Evolutionary conservation across 1,284 basidiomycete genomes (phyloP), one percentile per base, ranked within the genome.

Genomic region (Leccinum brunneo-olivaceum): DNA sequence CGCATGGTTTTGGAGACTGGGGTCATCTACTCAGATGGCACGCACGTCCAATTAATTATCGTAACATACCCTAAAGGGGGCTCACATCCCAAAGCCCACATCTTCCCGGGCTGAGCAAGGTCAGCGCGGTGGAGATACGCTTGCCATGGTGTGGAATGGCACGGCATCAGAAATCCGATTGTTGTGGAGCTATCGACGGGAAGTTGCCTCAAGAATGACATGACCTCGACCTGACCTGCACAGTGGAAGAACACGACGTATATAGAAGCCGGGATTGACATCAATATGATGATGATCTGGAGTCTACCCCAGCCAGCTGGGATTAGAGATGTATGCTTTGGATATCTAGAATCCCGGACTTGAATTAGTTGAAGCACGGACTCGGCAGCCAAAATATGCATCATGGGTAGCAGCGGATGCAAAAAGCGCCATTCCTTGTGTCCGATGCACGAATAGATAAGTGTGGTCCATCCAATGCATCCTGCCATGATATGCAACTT

Each of bases 351-450:
- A 34, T 43, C 30, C 45, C 41, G 43, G 33, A 12, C 16, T 20
- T 50, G 56, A 33, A 60, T 71, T 11, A 72, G 49, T 44, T 79
- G 73, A 32, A 82, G 72, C 12, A 95, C 65, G 3, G 83, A 79
- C 45, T 80, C 81, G 0, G 90, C 71, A 20, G 88, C 85, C 44
- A 96, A 74, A 19, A 95, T 56, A 50, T 94, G 82, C 33, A 96
- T 67, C n/a, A 90, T 65, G 0, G 95, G 93, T 1, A 98, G 70
- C 4, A 98, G 61, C 0, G 94, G 93, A 54, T 98, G 95, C 4
- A 98, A 68, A 66, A 99, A 98, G 3, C 96, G 73, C 86, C 93
- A 97, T 70, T 99, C 96, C 55, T 98, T 98, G 66, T 96, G 91
- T 2, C 84, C 80, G 6, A 86, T 74, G 10, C 86, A 57, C 1